A percentile compares a stretch with the other conserved stretches of the same genome.
phyloP scores from a whole-genome alignment of 768 basidiomycete species.

The Clitopilus passeckerianus region DNA sequence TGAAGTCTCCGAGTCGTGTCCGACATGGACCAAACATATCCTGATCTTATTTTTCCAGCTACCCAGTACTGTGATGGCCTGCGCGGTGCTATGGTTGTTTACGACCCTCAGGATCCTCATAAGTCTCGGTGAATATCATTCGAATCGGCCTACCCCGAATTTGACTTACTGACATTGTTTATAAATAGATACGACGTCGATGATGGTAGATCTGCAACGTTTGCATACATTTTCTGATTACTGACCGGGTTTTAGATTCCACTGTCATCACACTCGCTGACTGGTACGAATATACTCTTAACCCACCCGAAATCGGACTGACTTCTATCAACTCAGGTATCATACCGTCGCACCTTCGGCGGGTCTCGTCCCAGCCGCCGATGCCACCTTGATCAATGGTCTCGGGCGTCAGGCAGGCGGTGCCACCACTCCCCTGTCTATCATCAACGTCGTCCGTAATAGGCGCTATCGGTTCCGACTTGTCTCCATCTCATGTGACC shows the following conservation, averaged over 20 bases:
- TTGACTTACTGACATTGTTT: not conserved
- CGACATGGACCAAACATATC: not conserved
- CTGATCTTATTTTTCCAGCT: not conserved
- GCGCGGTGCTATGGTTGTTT: slow-evolving; percentile 34
- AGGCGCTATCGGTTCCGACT: slow-evolving; percentile 33
- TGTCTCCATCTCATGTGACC: slow-evolving; percentile 27
- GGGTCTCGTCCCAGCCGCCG: not conserved
- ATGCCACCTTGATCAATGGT: slow-evolving; percentile 29
- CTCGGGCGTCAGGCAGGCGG: slow-evolving; percentile 26
- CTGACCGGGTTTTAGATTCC: slow-evolving; percentile 7
- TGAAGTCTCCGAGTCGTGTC: not conserved
- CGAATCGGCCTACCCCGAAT: slow-evolving; percentile 3
- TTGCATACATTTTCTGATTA: slow-evolving; percentile 3
- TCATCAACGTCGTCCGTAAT: slow-evolving; percentile 25
- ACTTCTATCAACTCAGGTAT: slow-evolving; percentile 3
- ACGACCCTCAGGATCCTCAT: slow-evolving; percentile 24
- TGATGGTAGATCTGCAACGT: slow-evolving; percentile 27
- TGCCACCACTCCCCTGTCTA: slow-evolving; percentile 18
- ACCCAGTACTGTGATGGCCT: slow-evolving; percentile 22
- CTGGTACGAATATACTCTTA: slow-evolving; percentile 13
- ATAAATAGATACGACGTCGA: slow-evolving; percentile 25
- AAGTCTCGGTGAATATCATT: not conserved
- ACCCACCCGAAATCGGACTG: not conserved
- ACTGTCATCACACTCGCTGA: slow-evolving; percentile 21
- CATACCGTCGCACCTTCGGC: slow-evolving; percentile 1